Percentiles rank a stretch among this genome's conserved stretches.
Conservation (phyloP, 2,329 filamentous ascomycete genomes). For the Aspergillus pseudonomiae region DNA sequence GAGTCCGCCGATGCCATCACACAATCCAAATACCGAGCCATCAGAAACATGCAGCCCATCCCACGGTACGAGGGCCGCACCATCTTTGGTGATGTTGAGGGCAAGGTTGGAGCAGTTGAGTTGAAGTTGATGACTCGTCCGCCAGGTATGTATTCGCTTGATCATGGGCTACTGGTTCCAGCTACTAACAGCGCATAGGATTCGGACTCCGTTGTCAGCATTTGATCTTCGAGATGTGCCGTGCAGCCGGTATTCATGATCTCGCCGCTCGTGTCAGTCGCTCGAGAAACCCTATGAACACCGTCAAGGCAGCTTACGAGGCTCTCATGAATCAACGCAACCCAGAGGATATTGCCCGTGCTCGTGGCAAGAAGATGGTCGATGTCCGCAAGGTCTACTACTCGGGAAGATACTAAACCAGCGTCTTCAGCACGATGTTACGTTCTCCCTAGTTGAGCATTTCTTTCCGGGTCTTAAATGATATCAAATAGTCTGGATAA, state of each 20-base stretch:
- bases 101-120: constrained; percentile 85
- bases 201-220: constrained; percentile 92
- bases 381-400: constrained; percentile 98
- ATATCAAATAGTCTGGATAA: constrained; percentile 20
- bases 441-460: neutral
- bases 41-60: constrained; percentile 92
- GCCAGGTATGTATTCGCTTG: constrained; percentile 68
- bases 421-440: neutral
- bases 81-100: constrained; percentile 80
- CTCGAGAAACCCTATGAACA: constrained; percentile 95
- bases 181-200: constrained; percentile 56
- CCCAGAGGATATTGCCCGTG: constrained; percentile 86
- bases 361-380: constrained; percentile 90
- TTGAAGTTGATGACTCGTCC: constrained; percentile 80
- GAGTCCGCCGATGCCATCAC: constrained; percentile 68
- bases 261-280: constrained; percentile 80
- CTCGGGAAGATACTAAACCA: constrained; percentile 67
- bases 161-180: neutral
- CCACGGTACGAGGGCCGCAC: constrained; percentile 88
- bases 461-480: neutral
- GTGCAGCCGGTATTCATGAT: constrained; percentile 82
- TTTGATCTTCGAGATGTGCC: constrained; percentile 92
- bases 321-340: constrained; percentile 81
- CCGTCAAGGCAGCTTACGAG: constrained; percentile 85
- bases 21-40: constrained; percentile 79